Conservation (phyloP, 345 rosid genomes). For the Eucalyptus marginata region DNA sequence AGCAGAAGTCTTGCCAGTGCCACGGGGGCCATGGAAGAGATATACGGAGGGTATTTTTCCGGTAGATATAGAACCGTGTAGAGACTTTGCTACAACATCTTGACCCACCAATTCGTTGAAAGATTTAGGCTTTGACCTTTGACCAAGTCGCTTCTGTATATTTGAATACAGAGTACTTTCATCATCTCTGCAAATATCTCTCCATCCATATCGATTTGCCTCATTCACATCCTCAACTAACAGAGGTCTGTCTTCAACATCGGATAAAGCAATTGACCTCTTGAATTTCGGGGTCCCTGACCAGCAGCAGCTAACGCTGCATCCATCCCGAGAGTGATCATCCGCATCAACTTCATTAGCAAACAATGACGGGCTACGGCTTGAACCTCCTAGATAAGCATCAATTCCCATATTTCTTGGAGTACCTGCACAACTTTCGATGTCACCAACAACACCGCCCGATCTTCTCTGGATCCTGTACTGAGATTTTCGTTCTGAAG, state of each 20-base stretch:
- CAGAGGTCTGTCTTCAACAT: constrained; percentile 62
- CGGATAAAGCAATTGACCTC: constrained; percentile 52
- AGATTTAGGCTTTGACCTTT: constrained; percentile 67
- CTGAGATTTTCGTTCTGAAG: constrained; percentile 6
- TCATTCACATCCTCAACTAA: constrained; percentile 25
- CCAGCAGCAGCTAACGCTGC: constrained; percentile 85
- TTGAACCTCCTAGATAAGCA: constrained; percentile 21
- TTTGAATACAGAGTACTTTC: constrained; percentile 20
- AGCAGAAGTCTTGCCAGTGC: constrained; percentile 88
- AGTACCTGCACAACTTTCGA: constrained; percentile 40
- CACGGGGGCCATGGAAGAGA: constrained; percentile 92
- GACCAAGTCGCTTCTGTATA: constrained; percentile 58
- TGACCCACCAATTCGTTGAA: constrained; percentile 88
- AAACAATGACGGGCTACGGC: constrained; percentile 22
- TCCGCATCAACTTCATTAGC: constrained; percentile 36
- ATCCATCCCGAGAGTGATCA: constrained; percentile 30
- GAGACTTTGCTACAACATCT: constrained; percentile 61
- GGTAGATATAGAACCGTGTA: constrained; percentile 60
- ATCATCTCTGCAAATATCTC: constrained; percentile 14
- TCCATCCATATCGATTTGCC: constrained; percentile 3
- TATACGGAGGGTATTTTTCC: constrained; percentile 67
- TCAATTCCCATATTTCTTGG: constrained; percentile 36
- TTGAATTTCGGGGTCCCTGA: constrained; percentile 60
- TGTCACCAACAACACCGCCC: constrained; percentile 33
- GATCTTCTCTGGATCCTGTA: constrained; percentile 11